Conservation (phyloP, 75 land plant species). For the Chamaecyparis obtusa region DNA sequence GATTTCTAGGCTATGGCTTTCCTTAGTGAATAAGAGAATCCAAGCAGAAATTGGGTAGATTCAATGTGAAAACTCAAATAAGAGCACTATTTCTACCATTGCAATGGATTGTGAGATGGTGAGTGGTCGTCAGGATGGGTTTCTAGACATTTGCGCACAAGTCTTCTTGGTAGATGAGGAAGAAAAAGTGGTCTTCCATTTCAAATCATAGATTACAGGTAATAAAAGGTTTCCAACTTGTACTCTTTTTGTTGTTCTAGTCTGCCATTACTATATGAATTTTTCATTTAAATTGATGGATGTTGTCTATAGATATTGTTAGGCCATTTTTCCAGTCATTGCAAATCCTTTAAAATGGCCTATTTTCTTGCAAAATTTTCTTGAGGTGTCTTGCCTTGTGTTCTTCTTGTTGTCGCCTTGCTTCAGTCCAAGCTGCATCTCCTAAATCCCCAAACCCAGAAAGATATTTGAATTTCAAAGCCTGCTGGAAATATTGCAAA, state of each 20-base stretch:
- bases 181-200: constrained; percentile 64
- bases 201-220: constrained; percentile 76
- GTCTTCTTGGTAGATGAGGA: constrained; percentile 74
- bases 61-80: not conserved
- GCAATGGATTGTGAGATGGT: constrained; percentile 85
- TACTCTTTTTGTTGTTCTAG: not conserved
- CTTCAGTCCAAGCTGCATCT: too few species aligned
- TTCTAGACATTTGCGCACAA: constrained; percentile 71
- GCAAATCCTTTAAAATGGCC: too few species aligned
- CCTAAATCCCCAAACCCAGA: too few species aligned
- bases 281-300: not conserved
- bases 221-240: not conserved
- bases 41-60: not conserved
- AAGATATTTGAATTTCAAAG: too few species aligned
- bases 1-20: too few species aligned
- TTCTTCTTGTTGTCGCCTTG: too few species aligned
- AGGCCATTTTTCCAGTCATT: too few species aligned
- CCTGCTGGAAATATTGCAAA: too few species aligned
- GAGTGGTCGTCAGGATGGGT: constrained; percentile 75
- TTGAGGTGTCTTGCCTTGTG: too few species aligned
- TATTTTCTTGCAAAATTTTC: too few species aligned
- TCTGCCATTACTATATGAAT: not conserved
- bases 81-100: constrained; percentile 16
- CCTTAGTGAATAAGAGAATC: too few species aligned
- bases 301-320: constrained; percentile 13